Percentiles rank a stretch among this genome's conserved stretches.
phyloP scores from a whole-genome alignment of 1,284 basidiomycete species.

The Microbotryum saponariae region DNA sequence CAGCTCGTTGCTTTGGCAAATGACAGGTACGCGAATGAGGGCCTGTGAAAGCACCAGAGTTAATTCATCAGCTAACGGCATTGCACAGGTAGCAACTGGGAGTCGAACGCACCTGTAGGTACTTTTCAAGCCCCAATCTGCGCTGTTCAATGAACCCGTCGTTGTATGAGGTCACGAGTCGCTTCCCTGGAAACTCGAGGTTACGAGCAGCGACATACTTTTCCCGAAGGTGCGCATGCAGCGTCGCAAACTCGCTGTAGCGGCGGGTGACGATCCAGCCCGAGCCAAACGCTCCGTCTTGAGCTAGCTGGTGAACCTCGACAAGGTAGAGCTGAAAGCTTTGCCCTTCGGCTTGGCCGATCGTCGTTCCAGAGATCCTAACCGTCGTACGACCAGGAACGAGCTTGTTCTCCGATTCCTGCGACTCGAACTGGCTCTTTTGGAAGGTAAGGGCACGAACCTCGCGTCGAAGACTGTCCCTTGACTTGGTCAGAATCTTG shows the following conservation, averaged over 20 bases:
- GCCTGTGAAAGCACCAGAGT: constrained; percentile 47
- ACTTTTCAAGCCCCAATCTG: constrained; percentile 70
- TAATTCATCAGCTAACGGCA: neutral
- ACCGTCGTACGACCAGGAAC: constrained; percentile 69
- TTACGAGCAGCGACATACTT: constrained; percentile 57
- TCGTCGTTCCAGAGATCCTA: constrained; percentile 60
- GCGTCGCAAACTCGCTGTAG: constrained; percentile 86
- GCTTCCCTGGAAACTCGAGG: constrained; percentile 82
- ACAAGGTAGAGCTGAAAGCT: constrained; percentile 81
- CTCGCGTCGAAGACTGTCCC: constrained; percentile 70
- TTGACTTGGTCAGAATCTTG: constrained; percentile 68
- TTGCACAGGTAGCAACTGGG: constrained; percentile 29
- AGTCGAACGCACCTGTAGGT: constrained; percentile 57
- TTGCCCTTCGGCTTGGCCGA: constrained; percentile 53
- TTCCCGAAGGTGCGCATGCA: constrained; percentile 76
- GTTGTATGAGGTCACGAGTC: constrained; percentile 67
- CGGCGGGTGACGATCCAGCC: constrained; percentile 86
- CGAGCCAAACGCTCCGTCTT: constrained; percentile 63
- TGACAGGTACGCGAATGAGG: constrained; percentile 60
- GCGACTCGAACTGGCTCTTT: constrained; percentile 80
- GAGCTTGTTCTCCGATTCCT: constrained; percentile 75
- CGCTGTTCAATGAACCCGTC: constrained; percentile 74
- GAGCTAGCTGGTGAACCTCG: constrained; percentile 75
- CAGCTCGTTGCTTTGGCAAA: constrained; percentile 76
- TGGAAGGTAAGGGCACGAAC: constrained; percentile 77